Percentiles rank a stretch among this genome's conserved stretches.
These are phyloP conservation scores for Pachyrhizus erosus DNA, from an alignment of 306 rosid genomes.

Conservation along the genomic window DNA sequence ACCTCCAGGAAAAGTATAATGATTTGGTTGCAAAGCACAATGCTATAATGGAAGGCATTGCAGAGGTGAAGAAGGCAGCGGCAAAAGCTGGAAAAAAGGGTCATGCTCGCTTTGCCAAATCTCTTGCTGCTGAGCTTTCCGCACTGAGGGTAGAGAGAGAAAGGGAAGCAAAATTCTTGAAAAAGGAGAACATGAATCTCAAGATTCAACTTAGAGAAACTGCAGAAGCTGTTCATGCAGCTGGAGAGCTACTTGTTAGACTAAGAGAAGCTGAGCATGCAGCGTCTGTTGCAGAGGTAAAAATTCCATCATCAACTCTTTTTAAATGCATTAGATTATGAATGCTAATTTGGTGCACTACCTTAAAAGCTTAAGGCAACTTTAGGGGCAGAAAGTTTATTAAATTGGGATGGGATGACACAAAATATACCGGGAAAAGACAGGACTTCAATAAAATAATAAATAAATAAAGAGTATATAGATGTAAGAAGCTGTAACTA, in stretches of 20 bases:
- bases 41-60: slow-evolving; percentile 90
- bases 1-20: slow-evolving; percentile 88
- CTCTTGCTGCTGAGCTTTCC: slow-evolving; percentile 93
- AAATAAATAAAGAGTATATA: neutral
- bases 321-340: slow-evolving; percentile 7
- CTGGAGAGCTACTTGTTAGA: slow-evolving; percentile 94
- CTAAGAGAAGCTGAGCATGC: slow-evolving; percentile 93
- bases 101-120: slow-evolving; percentile 82
- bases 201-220: slow-evolving; percentile 92
- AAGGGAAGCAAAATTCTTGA: slow-evolving; percentile 83
- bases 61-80: slow-evolving; percentile 89
- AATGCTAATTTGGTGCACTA: neutral
- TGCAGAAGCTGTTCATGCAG: slow-evolving; percentile 99
- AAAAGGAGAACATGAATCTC: slow-evolving; percentile 84
- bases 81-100: slow-evolving; percentile 85
- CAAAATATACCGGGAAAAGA: neutral
- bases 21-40: slow-evolving; percentile 76
- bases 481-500: neutral
- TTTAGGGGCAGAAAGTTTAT: neutral
- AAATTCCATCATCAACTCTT: neutral
- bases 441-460: neutral
- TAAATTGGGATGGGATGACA: neutral
- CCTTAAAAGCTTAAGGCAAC: slow-evolving; percentile 6
- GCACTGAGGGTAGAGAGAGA: slow-evolving; percentile 86
- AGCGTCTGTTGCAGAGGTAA: slow-evolving; percentile 83